Base-by-base conservation (phyloP, 2,329 filamentous ascomycete species). In the Beauveria scarabaeidicola region DNA sequence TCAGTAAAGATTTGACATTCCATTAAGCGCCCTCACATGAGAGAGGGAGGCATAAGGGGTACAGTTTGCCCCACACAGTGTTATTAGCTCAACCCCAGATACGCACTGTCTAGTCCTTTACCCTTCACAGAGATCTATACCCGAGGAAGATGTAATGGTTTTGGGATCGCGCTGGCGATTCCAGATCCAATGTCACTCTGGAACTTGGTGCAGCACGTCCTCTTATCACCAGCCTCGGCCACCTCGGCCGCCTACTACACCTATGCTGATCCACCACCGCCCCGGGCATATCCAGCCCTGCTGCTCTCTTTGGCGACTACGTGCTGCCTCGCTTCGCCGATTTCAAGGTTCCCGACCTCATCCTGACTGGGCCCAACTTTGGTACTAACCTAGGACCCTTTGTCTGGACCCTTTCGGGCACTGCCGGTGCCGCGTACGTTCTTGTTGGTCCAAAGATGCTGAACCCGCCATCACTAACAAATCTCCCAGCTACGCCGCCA, bases 351-450 rank as follows among this genome's bases (percentile, higher is more conserved):
- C 79, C 79, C 0, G 81, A 85, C 58, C 73, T 84, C 3, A 73
- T 84, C 21, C 67, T 84, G 4, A 73, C 78, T 0, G 82, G 82
- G 0, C 81, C 81, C 8, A 85, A 85, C 68, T 81, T 76, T 62
- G 81, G 81, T 4, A 73, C 71, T 21, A 84, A 84, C 63, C 66
- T 80, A 0, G 82, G 81, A 0, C 73, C 78, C 0, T 83, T 83
- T 64, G 71, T 82, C 1, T 82, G 76, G 70, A 81, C 79, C 0
- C 64, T 81, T 1, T 77, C 77, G 0, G 79, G 81, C 2, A 79
- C 80, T 5, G 71, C 77, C 10, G 80, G 79, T 7, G 78, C 78
- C 32, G 69, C 69, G 67, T 70, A 57, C 55, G 67, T 64, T 13
- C 3, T 46, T 5, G 3, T 15, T 23, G 3, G 8, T 5, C 11